phyloP scores from a whole-genome alignment of 176 grass and related monocot genomes.

The Areca catechu region DNA sequence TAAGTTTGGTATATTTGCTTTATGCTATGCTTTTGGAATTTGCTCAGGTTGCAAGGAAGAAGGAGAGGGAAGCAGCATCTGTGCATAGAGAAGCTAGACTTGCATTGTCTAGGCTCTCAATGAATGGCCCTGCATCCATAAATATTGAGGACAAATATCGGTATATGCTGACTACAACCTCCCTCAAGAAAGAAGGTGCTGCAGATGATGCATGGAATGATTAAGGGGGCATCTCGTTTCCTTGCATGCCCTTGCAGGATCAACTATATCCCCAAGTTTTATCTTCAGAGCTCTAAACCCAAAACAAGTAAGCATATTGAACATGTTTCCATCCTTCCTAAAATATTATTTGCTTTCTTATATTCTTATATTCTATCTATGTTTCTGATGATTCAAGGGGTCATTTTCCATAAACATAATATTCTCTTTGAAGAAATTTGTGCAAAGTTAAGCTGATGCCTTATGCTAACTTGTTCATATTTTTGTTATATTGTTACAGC shows the following conservation, averaged over 20 bases:
- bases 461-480: too few relatives aligned
- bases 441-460: too few relatives aligned
- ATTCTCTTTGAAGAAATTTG: too few relatives aligned
- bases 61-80: background rate
- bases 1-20: background rate
- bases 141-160: background rate
- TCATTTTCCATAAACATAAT: too few relatives aligned
- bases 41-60: background rate
- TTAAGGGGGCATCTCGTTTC: background rate
- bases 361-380: too few relatives aligned
- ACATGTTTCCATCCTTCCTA: too few relatives aligned
- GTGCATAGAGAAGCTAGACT: background rate
- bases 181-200: background rate
- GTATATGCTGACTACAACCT: background rate
- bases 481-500: too few relatives aligned
- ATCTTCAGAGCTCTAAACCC: too few relatives aligned
- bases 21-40: background rate
- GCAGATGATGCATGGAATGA: background rate
- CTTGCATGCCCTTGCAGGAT: background rate
- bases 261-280: too few relatives aligned
- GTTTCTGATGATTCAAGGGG: too few relatives aligned
- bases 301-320: too few relatives aligned
- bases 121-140: background rate
- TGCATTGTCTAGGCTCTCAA: background rate
- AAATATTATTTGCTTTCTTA: too few relatives aligned